Conservation (phyloP, 2,329 filamentous ascomycete genomes). For the Phialophora macrospora region DNA sequence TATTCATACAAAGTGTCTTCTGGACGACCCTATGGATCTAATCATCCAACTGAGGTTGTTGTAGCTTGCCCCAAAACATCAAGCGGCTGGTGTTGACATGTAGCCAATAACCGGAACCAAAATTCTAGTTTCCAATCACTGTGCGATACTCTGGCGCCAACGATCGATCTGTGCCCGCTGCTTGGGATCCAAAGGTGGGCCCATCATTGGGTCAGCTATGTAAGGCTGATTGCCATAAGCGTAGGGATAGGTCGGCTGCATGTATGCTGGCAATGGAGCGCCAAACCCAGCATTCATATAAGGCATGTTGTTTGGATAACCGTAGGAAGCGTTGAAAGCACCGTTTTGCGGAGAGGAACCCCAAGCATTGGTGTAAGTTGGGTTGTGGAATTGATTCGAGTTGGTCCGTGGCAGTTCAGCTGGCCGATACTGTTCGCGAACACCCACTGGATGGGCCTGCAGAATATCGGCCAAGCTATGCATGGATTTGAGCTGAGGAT, state of each 20-base stretch:
- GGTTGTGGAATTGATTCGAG: slow-evolving; percentile 8
- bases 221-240: slow-evolving; percentile 29
- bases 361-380: slow-evolving; percentile 21
- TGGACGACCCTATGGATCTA: background rate
- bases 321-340: slow-evolving; percentile 21
- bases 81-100: background rate
- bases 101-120: slow-evolving; percentile 1
- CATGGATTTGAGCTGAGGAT: slow-evolving; percentile 42
- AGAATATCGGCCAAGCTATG: slow-evolving; percentile 58
- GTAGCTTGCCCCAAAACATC: background rate
- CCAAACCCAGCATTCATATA: slow-evolving; percentile 27
- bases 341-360: slow-evolving; percentile 26
- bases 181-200: slow-evolving; percentile 52
- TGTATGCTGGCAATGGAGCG: slow-evolving; percentile 34
- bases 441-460: slow-evolving; percentile 56
- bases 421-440: slow-evolving; percentile 24
- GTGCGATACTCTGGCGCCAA: slow-evolving; percentile 53
- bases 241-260: slow-evolving; percentile 30
- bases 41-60: background rate
- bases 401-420: slow-evolving; percentile 13
- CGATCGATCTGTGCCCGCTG: slow-evolving; percentile 64
- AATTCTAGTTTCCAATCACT: slow-evolving; percentile 18
- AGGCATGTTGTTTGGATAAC: slow-evolving; percentile 22
- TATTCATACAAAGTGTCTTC: slow-evolving; percentile 21
- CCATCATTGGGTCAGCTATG: slow-evolving; percentile 40